Conservation (phyloP, 1,284 basidiomycete species). For the Puccinia horiana region DNA sequence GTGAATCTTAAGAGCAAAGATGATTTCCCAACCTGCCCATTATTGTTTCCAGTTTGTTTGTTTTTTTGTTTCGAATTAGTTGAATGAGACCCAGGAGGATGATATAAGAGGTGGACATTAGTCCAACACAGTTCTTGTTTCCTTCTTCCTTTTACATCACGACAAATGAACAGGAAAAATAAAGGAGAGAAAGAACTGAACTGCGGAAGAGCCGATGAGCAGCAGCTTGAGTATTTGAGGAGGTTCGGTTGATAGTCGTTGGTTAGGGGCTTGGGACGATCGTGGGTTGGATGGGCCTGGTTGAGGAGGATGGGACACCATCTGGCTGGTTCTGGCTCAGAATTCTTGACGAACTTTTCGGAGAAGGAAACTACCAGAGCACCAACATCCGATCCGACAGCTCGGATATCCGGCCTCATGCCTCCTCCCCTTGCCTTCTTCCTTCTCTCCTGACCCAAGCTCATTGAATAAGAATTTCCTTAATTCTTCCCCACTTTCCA, state of each 20-base stretch:
- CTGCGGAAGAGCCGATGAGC: conserved; percentile 39
- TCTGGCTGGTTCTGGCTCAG: not conserved
- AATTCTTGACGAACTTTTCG: too few relatives aligned
- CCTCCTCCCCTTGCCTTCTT: too few relatives aligned
- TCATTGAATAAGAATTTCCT: too few relatives aligned
- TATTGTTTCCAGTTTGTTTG: not conserved
- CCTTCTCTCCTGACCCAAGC: too few relatives aligned
- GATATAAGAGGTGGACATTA: not conserved
- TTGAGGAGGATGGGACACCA: conserved; percentile 44
- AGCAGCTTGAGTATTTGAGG: conserved; percentile 48
- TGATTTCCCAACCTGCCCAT: conserved; percentile 61
- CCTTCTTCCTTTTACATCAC: not conserved
- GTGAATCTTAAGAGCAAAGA: conserved; percentile 89
- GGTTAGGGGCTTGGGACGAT: not conserved
- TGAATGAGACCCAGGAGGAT: too few relatives aligned
- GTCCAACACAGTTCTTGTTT: not conserved
- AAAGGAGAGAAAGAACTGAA: conserved; percentile 1
- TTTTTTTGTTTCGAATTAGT: not conserved
- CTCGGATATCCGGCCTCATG: too few relatives aligned
- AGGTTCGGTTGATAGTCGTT: conserved; percentile 18
- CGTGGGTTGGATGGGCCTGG: conserved; percentile 37
- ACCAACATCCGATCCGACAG: too few relatives aligned
- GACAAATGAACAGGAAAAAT: not conserved
- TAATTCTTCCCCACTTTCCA: too few relatives aligned
- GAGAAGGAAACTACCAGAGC: too few relatives aligned